Conservation (phyloP, 2,329 filamentous ascomycete genomes). For the Fusarium luffae region DNA sequence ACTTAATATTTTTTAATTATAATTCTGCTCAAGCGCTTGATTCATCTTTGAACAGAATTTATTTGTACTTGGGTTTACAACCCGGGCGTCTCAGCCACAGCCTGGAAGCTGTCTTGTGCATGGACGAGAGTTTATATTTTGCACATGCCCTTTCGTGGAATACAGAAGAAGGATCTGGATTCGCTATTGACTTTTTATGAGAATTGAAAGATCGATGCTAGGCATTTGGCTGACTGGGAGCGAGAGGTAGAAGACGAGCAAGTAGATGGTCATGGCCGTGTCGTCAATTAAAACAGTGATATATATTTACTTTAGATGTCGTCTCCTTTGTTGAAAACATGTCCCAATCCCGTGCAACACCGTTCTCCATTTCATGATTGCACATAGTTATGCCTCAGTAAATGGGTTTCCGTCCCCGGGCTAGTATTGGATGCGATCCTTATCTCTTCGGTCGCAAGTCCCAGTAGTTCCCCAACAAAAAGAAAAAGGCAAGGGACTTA, state of each 20-base stretch:
- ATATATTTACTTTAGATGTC: conserved; percentile 41
- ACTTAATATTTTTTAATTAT: not conserved
- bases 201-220: not conserved
- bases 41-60: not conserved
- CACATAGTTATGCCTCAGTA: conserved; percentile 36
- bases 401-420: conserved; percentile 21
- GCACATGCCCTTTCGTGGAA: not conserved
- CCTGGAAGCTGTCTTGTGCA: not conserved
- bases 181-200: not conserved
- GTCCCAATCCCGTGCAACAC: conserved; percentile 37
- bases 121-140: not conserved
- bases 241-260: not conserved
- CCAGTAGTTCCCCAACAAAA: conserved; percentile 39
- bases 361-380: conserved; percentile 35
- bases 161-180: not conserved
- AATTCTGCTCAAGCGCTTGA: not conserved
- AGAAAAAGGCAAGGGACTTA: conserved; percentile 31
- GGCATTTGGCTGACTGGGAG: not conserved
- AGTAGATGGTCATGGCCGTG: conserved; percentile 29
- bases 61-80: not conserved
- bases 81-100: not conserved
- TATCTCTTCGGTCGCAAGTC: conserved; percentile 38
- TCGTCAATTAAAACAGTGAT: conserved; percentile 41
- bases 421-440: conserved; percentile 33
- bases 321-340: conserved; percentile 31